Evolutionary conservation across 2,329 filamentous ascomycete genomes (phyloP), one percentile per base, ranked within the genome.

Genomic region (Botryotinia globosa): DNA sequence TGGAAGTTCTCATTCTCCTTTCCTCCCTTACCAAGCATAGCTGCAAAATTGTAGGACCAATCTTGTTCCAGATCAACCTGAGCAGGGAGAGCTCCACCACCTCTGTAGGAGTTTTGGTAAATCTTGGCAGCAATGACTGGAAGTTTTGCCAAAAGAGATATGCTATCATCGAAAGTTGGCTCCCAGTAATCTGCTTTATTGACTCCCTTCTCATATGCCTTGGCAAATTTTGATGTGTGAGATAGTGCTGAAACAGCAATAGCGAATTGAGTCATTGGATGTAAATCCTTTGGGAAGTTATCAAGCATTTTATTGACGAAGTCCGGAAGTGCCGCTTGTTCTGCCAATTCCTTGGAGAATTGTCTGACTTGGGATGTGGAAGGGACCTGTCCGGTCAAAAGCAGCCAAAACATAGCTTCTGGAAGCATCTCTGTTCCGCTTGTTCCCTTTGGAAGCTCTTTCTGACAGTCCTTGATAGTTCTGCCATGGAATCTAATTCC

Each of bases 101-200:
- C 89, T 78, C 86, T 84, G 88, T 96, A 93, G 76, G 94, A 87
- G 83, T 96, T 96, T 80, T 97, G 94, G 87, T 99, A 98, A 81
- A 99, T 98, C 84, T 97, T 97, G 73, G 96, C 96, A 42, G 96
- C 96, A 78, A 99, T 94, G 74, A 94, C 97, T 75, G 96, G 96
- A 71, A 99, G 91, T 87, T 99, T 99, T 75, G 95, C 96, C 72
- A 99, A 88, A 75, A 99, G 88, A 65, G 92, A 93, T 82, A 99
- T 97, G 82, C 89, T 91, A 85, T 99, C 96, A 81, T 98, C 95
- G 81, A 97, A 98, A 62, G 94, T 97, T 22, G 95, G 94, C 85
- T 98, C 96, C 96, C 96, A 99, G 89, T 98, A 98, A 78, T 98
- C 94, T 70, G 94, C 93, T 87, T 98, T 99, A 87, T 91, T 92